phyloP scores from a whole-genome alignment of 2,329 filamentous ascomycete species.

The Hymenoscyphus occultus region DNA sequence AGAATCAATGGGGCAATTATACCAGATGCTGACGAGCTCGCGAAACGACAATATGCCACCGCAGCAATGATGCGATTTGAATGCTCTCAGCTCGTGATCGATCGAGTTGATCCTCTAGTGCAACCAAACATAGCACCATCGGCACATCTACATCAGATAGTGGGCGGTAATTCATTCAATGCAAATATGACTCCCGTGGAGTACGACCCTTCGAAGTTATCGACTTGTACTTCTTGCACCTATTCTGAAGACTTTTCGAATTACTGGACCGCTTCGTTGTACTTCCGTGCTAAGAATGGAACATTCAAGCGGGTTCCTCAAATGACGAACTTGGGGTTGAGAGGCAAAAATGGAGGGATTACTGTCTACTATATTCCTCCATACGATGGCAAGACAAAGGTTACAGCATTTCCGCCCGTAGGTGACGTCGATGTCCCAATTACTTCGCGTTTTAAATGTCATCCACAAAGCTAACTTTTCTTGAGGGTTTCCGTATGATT shows the following conservation, averaged over 20 bases:
- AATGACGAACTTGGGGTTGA: constrained; percentile 10
- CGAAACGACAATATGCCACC: constrained; percentile 9
- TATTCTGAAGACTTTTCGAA: constrained; percentile 16
- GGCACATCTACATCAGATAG: constrained; percentile 14
- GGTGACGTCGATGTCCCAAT: not conserved
- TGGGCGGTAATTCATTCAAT: constrained; percentile 15
- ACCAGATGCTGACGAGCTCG: constrained; percentile 10
- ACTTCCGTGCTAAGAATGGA: constrained; percentile 13
- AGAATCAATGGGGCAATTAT: constrained; percentile 5
- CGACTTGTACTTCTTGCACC: constrained; percentile 13
- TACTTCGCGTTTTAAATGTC: not conserved
- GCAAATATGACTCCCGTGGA: constrained; percentile 11
- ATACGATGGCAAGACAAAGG: constrained; percentile 36
- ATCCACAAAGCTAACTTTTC: not conserved
- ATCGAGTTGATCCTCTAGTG: constrained; percentile 15
- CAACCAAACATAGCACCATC: constrained; percentile 8
- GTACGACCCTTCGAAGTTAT: constrained; percentile 6
- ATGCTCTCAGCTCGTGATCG: constrained; percentile 15
- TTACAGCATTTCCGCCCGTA: constrained; percentile 39
- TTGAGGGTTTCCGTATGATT: constrained; percentile 16
- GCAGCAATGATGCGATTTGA: constrained; percentile 17
- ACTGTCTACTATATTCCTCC: constrained; percentile 30
- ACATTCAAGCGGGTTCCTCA: constrained; percentile 14
- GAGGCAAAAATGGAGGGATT: constrained; percentile 13
- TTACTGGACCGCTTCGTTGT: constrained; percentile 15